Evolutionary conservation across 176 grass and related monocot genomes (phyloP).

Genomic region (Hyparrhenia diplandra): DNA sequence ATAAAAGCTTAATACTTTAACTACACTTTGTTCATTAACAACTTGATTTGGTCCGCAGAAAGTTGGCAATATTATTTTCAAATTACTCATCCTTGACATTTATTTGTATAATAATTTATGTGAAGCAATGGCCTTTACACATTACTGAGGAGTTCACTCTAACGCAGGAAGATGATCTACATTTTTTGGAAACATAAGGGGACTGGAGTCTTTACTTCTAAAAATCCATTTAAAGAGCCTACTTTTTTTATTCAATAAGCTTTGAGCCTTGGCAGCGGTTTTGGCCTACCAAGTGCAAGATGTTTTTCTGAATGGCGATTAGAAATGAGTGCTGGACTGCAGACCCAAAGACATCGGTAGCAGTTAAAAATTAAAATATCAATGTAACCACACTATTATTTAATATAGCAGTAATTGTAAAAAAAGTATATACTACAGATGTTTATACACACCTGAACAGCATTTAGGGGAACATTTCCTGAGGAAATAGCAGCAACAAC

Average conservation of each 20-base stretch:
- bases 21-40: slow-evolving; percentile 2
- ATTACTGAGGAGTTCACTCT: neutral
- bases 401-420: neutral
- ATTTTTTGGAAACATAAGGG: no score
- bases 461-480: slow-evolving; percentile 86
- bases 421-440: neutral
- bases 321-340: neutral
- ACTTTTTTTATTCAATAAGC: no score
- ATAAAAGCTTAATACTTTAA: neutral
- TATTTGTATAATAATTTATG: neutral
- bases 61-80: slow-evolving; percentile 13
- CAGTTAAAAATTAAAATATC: slow-evolving; percentile 2
- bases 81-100: neutral
- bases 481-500: slow-evolving; percentile 89
- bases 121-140: neutral
- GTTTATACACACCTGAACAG: slow-evolving; percentile 78
- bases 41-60: neutral
- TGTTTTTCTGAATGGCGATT: neutral
- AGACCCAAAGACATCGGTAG: neutral
- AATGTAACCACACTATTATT: neutral
- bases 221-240: no score
- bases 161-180: no score
- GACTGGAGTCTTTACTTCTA: no score
- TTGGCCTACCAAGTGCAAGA: neutral
- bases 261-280: neutral